phyloP scores from a whole-genome alignment of 495 filamentous ascomycete species.

The Hypoxylon fuscum region DNA sequence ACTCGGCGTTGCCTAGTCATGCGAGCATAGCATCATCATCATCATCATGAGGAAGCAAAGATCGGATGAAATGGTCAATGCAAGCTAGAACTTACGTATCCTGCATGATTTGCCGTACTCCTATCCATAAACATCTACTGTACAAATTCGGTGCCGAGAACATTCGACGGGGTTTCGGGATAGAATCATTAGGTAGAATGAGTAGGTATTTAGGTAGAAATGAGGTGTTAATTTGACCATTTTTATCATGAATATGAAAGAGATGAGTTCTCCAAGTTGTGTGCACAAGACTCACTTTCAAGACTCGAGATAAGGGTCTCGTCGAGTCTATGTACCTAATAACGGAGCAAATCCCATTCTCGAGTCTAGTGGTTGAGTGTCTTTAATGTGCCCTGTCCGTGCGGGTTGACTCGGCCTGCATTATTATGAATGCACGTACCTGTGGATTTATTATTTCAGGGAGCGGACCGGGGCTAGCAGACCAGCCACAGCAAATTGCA shows the following conservation, averaged over 20 bases:
- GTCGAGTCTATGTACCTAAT: too few relatives aligned
- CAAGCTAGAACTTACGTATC: constrained; percentile 11
- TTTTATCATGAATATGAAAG: too few relatives aligned
- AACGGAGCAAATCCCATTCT: too few relatives aligned
- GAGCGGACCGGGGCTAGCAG: constrained; percentile 17
- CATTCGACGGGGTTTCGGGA: too few relatives aligned
- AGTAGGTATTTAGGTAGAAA: too few relatives aligned
- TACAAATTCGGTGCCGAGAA: constrained; percentile 11
- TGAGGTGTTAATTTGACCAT: too few relatives aligned
- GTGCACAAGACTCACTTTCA: too few relatives aligned
- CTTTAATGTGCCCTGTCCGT: constrained; percentile 10
- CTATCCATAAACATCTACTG: constrained; percentile 1
- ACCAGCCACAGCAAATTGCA: constrained; percentile 37
- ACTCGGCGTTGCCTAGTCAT: constrained; percentile 8
- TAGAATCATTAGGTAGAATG: too few relatives aligned
- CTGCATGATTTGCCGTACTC: constrained; percentile 24
- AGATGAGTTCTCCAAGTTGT: too few relatives aligned
- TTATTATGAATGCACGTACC: neutral
- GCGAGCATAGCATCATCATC: neutral
- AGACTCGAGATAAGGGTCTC: too few relatives aligned
- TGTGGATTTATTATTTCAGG: constrained; percentile 25
- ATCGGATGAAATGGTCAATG: constrained; percentile 27
- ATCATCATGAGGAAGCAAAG: constrained; percentile 9
- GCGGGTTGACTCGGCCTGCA: neutral
- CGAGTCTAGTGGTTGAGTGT: neutral